A percentile compares a stretch with the other conserved stretches of the same genome.
These are phyloP conservation scores for Sporisorium graminicola DNA, from an alignment of 1,284 basidiomycete species.

Conservation along the genomic window DNA sequence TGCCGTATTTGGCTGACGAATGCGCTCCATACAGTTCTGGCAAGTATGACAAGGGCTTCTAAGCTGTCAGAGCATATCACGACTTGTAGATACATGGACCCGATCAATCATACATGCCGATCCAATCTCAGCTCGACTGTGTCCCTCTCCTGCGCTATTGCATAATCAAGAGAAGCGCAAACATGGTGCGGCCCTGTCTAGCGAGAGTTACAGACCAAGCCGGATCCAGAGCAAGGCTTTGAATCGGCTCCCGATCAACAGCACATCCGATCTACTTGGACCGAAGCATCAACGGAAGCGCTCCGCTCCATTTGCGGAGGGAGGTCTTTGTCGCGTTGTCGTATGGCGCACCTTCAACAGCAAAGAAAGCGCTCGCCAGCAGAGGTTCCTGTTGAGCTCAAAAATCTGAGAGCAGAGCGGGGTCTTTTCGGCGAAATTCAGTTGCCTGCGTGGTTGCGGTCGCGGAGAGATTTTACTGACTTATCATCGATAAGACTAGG, in stretches of 20 bases:
- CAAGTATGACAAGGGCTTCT: conserved; percentile 63
- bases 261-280: neutral
- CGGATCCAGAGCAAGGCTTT: neutral
- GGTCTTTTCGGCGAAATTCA: conserved; percentile 33
- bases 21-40: conserved; percentile 24
- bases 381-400: neutral
- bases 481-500: conserved; percentile 37
- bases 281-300: conserved; percentile 8
- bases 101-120: conserved; percentile 9
- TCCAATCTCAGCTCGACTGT: neutral
- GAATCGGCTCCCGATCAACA: conserved; percentile 15
- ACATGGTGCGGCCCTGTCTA: neutral
- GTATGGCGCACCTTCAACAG: neutral
- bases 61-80: neutral
- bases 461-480: conserved; percentile 33
- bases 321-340: neutral
- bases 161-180: neutral
- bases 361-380: too few relatives aligned
- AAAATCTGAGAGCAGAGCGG: neutral
- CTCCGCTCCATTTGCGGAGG: neutral
- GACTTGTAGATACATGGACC: conserved; percentile 2
- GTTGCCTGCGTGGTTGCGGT: neutral
- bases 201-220: neutral
- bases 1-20: neutral
- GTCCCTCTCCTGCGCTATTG: neutral